These are phyloP conservation scores for Ceratobasidium sp. DNA, from an alignment of 1,284 basidiomycete species.

Conservation along the genomic window DNA sequence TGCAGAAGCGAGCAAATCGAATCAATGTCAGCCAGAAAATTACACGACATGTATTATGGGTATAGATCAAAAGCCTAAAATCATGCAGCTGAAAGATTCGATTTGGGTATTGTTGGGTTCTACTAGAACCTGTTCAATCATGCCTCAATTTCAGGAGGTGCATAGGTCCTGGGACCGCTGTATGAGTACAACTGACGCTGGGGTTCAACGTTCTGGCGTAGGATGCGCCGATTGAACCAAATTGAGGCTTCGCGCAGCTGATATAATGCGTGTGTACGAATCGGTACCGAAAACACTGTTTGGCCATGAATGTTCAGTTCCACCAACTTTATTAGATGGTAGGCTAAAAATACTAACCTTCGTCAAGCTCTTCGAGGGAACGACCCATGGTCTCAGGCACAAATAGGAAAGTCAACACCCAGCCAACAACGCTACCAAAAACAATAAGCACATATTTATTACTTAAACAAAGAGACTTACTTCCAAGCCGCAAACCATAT, in stretches of 20 bases:
- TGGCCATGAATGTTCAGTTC: constrained; percentile 69
- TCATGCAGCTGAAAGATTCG: no score
- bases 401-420: constrained; percentile 68
- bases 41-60: no score
- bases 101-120: constrained; percentile 19
- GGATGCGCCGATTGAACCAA: constrained; percentile 69
- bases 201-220: constrained; percentile 52
- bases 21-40: no score
- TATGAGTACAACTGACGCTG: constrained; percentile 24
- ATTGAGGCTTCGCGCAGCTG: constrained; percentile 67
- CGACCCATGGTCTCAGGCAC: constrained; percentile 85
- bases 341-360: constrained; percentile 46
- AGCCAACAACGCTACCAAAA: constrained; percentile 55
- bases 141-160: no score
- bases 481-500: constrained; percentile 67
- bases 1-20: constrained; percentile 70
- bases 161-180: constrained; percentile 25
- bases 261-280: constrained; percentile 70
- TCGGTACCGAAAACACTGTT: constrained; percentile 76
- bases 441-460: constrained; percentile 49
- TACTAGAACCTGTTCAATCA: no score
- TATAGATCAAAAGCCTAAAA: no score
- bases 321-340: constrained; percentile 54
- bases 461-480: constrained; percentile 49
- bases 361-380: constrained; percentile 78